A percentile compares a stretch with the other conserved stretches of the same genome.
phyloP scores from a whole-genome alignment of 345 rosid genomes.

The Populus tremula region DNA sequence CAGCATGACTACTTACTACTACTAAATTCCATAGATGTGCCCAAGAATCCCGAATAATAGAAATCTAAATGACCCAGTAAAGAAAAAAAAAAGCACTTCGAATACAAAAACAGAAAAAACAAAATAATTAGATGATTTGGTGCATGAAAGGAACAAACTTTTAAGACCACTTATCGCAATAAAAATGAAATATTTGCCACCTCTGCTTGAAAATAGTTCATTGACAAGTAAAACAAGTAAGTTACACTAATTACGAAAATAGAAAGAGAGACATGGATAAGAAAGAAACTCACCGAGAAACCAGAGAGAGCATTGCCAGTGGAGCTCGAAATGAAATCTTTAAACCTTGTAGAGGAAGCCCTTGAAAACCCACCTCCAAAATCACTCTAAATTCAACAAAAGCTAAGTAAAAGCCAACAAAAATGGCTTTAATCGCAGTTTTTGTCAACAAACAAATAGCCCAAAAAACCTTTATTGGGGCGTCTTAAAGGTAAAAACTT shows the following conservation, averaged over 20 bases:
- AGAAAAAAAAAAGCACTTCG: neutral
- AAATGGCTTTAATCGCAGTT: conserved; percentile 25
- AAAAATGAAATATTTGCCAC: neutral
- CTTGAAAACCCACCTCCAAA: conserved; percentile 30
- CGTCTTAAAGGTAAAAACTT: neutral
- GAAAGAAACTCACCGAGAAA: conserved; percentile 40
- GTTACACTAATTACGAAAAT: neutral
- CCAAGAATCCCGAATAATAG: neutral
- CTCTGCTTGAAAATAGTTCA: neutral
- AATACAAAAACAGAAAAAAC: neutral
- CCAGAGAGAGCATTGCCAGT: conserved; percentile 40
- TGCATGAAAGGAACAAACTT: conserved; percentile 5
- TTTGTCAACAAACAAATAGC: conserved; percentile 9
- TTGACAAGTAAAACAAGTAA: neutral
- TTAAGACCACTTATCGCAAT: neutral
- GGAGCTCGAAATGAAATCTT: conserved; percentile 16
- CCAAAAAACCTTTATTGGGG: neutral
- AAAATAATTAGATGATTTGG: neutral
- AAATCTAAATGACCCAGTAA: neutral
- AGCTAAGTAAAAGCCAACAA: conserved; percentile 26
- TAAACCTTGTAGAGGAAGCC: conserved; percentile 14
- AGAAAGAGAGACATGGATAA: neutral
- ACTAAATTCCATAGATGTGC: neutral
- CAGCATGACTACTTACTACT: neutral
- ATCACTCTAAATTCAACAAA: conserved; percentile 30